Evolutionary conservation across 2,329 filamentous ascomycete species (phyloP), one percentile per base, ranked within the genome.

Genomic region (Cercospora zeina): DNA sequence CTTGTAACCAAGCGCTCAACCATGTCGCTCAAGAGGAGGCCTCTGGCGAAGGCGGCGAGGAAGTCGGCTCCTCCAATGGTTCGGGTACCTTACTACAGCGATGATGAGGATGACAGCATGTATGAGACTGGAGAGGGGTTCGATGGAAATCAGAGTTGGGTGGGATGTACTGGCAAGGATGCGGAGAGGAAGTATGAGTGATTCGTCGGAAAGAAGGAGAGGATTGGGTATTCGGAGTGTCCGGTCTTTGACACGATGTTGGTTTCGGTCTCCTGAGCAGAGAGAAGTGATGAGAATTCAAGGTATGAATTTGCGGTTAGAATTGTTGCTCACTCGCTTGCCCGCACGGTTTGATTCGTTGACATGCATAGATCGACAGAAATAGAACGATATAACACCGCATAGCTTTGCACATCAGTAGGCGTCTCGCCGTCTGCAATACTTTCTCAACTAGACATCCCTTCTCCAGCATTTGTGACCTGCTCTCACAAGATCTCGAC

Each of bases 371-470:
- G 42, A 27, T 30, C 2, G 21, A 49, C 21, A 27, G 21, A 49
- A 6, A 49, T 27, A 27, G 42, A 49, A 47, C 2, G n/a, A 49
- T 27, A 30, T 21, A 49, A 30, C 1, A 49, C 8, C 39, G 21
- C 21, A 24, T 37, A 11, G 65, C 93, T 87, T 72, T 47, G 21
- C 10, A 27, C 6, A 27, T 47, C 19, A 14, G 4, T 8, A 7
- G 6, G 1, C 10, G 24, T n/a, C 19, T 47, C 42, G 11, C 21
- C 11, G 14, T 24, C 42, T 47, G 11, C 6, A 14, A 14, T 10
- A 7, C 2, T 4, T 1, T 42, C 21, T 13, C 14, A 14, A 10
- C 19, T 7, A 47, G 4, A 14, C 9, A 14, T 24, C 10, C 42
- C 21, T 47, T 11, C 10, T 13, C 2, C 11, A 5, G 13, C 9